Evolutionary conservation across 306 rosid genomes (phyloP), one percentile per base, ranked within the genome.

Genomic region (Boehmeria nivea): DNA sequence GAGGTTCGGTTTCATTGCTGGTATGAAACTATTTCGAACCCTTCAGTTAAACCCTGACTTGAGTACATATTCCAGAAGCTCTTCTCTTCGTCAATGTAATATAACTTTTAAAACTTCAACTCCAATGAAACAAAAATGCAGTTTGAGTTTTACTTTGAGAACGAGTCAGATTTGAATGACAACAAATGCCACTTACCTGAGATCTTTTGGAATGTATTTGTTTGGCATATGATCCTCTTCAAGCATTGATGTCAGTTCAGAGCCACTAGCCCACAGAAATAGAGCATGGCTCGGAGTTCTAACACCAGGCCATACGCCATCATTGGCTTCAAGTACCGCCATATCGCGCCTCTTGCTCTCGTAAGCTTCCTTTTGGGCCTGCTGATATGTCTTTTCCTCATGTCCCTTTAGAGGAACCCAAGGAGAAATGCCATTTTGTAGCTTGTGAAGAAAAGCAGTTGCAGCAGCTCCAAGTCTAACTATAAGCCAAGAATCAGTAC

Each of bases 191-290:
- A 31, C 10, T 3, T 40, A 87, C 99, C 96, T 87, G 22, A 84
- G 81, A 75, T 73, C 74, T 78, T 73, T 91, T 2, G 99, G 84
- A 65, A 87, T 84, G 76, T 45, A 87, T 63, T 87, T 87, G 84
- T 91, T 91, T 63, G 99, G 99, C 96, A 87, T 87, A 79, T 91
- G 99, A 72, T 91, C 98, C 72, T 74, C 61, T 73, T 84, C 96
- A 75, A 91, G 66, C 24, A 74, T 65, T 53, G 87, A 57, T 28
- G 96, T 91, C 59, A 87, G 67, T 65, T 91, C 95, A 61, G 96
- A 53, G 62, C 99, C 99, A 69, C 99, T 78, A 67, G 99, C 95
- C 99, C 99, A 91, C 66, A 91, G 95, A 76, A 91, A 91, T 31
- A 87, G 65, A 7, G 89, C 87, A 74, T 91, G 87, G 63, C 96